Base-by-base conservation (phyloP, 2,329 filamentous ascomycete genomes). In the Colletotrichum simmondsii region DNA sequence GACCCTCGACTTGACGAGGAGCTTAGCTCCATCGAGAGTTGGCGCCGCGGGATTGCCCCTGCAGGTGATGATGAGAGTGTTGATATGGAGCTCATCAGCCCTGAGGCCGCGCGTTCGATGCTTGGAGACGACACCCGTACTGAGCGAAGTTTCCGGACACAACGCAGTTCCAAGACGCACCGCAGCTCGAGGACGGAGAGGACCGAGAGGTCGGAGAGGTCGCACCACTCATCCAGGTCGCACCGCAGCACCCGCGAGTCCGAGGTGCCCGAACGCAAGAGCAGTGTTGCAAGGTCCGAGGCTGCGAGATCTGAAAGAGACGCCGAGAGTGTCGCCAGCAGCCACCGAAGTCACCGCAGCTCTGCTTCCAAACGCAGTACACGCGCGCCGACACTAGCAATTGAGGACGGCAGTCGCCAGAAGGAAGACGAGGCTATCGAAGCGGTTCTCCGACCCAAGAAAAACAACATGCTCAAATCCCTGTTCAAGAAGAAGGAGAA, bases 51-150 rank as follows among this genome's bases (percentile, higher is more conserved):
- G 32, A 90, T 91, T 75, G 77, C 83, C 69, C 83, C 86, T 0
- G 83, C 80, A 35, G 85, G 83, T 63, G 86, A 85, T 32, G 85
- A 85, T 52, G 86, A 85, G 71, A 84, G 78, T 46, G 87, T 85
- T 12, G 88, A 90, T 60, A 77, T 88, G 28, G 89, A 91, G 79
- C 84, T 91, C 72, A 91, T 91, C 77, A 90, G 87, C 60, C 89
- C 88, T 2, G 81, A 85, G 77, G 89, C 89, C 5, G 85, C 88
- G 69, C 85, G 85, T 10, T 86, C 85, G 16, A 83, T 85, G n/a
- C 80, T 80, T 24, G 82, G 85, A 69, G 82, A 86, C 56, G 84
- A 87, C 67, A 80, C 85, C 32, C 79, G 79, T 65, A 83, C 82
- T 3, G 78, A 77, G 61, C 76, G 80, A 65, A 83, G 81, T 64